Conservation (phyloP, 1,284 basidiomycete genomes). For the Austroboletus niveus region DNA sequence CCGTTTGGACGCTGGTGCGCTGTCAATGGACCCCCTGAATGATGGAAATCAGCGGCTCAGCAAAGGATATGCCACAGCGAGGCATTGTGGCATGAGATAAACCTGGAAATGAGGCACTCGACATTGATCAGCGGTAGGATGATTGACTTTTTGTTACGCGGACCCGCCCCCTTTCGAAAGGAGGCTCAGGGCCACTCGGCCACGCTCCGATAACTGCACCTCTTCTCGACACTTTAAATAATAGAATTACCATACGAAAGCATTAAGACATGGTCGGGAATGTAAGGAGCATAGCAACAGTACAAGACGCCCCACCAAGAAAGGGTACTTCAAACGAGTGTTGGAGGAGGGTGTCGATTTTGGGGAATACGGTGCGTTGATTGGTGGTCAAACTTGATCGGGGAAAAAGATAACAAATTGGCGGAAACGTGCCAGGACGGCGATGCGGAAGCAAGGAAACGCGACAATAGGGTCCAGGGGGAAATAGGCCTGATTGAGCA, state of each 20-base stretch:
- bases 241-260: slow-evolving; percentile 36
- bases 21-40: slow-evolving; percentile 9
- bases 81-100: slow-evolving; percentile 7
- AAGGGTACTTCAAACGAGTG: slow-evolving; percentile 29
- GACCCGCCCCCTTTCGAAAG: background rate
- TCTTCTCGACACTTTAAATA: slow-evolving; percentile 24
- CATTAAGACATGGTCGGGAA: slow-evolving; percentile 36
- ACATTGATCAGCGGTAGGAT: slow-evolving; percentile 4
- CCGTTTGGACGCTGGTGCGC: slow-evolving; percentile 11
- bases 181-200: slow-evolving; percentile 4
- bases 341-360: slow-evolving; percentile 28
- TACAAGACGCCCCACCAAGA: slow-evolving; percentile 33
- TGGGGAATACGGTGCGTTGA: slow-evolving; percentile 22
- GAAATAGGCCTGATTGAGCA: slow-evolving; percentile 22
- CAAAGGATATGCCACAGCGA: slow-evolving; percentile 9
- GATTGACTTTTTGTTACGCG: slow-evolving; percentile 14
- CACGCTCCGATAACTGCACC: slow-evolving; percentile 5
- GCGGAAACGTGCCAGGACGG: slow-evolving; percentile 19
- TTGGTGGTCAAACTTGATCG: slow-evolving; percentile 12
- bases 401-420: slow-evolving; percentile 12
- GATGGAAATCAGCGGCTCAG: slow-evolving; percentile 7
- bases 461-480: slow-evolving; percentile 19
- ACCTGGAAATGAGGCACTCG: slow-evolving; percentile 12
- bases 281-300: slow-evolving; percentile 36
- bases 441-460: slow-evolving; percentile 22